A percentile compares a stretch with the other conserved stretches of the same genome.
Evolutionary conservation across 2,329 filamentous ascomycete species (phyloP).

Genomic region (Fusarium sp.): DNA sequence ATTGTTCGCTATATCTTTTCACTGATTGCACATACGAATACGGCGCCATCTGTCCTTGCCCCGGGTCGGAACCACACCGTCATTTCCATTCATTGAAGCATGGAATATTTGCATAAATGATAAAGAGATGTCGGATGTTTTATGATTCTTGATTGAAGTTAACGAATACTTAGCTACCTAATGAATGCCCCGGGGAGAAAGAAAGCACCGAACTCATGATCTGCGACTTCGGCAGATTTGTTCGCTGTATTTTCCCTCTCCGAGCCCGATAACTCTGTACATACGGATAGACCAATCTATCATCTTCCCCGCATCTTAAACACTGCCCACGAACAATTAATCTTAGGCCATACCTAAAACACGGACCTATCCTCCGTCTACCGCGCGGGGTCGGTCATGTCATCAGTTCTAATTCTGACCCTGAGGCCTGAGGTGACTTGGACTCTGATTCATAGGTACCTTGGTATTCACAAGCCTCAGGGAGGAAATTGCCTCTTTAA

Average conservation of each 20-base stretch:
- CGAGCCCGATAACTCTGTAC: neutral
- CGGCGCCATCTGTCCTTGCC: slow-evolving; percentile 17
- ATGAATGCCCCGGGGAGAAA: neutral
- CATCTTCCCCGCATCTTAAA: slow-evolving; percentile 24
- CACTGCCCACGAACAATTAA: neutral
- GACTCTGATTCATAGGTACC: neutral
- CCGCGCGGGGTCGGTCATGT: slow-evolving; percentile 24
- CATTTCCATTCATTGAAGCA: slow-evolving; percentile 24
- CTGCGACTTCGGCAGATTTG: slow-evolving; percentile 1
- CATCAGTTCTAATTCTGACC: slow-evolving; percentile 9
- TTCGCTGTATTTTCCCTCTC: neutral
- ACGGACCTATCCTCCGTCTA: slow-evolving; percentile 31
- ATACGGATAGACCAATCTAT: neutral
- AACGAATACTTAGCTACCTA: neutral
- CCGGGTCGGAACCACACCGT: slow-evolving; percentile 30
- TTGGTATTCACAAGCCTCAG: neutral
- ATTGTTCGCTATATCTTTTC: slow-evolving; percentile 6
- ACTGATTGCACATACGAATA: slow-evolving; percentile 40
- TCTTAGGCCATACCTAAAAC: slow-evolving; percentile 25
- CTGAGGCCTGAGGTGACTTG: neutral
- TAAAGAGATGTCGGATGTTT: neutral
- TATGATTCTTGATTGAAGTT: slow-evolving; percentile 1
- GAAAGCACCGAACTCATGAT: neutral
- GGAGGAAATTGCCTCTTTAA: slow-evolving; percentile 41
- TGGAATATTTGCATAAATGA: neutral